phyloP scores from a whole-genome alignment of 768 basidiomycete species.

The Mycena kentingensis region DNA sequence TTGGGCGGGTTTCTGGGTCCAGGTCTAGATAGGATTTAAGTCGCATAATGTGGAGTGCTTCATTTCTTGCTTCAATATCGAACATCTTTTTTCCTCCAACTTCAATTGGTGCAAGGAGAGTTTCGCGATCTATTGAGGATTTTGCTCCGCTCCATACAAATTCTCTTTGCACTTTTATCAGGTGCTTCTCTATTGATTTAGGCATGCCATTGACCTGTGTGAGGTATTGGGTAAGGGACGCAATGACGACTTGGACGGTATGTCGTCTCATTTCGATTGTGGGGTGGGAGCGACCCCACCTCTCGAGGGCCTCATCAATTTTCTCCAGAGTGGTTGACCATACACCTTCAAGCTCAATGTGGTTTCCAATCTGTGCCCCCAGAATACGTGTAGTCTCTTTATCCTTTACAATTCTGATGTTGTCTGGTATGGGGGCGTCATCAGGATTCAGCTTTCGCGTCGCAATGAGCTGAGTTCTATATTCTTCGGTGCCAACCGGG shows the following conservation, averaged over 20 bases:
- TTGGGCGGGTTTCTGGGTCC: constrained; percentile 16
- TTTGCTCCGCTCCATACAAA: constrained; percentile 32
- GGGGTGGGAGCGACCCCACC: constrained; percentile 31
- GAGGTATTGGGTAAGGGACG: constrained; percentile 38
- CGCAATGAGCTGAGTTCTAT: constrained; percentile 13
- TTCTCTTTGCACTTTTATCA: constrained; percentile 23
- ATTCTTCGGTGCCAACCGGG: constrained; percentile 31
- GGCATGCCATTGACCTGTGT: constrained; percentile 42
- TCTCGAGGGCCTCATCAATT: constrained; percentile 20
- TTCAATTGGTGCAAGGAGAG: constrained; percentile 11
- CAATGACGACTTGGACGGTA: constrained; percentile 30
- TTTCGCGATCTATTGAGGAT: constrained; percentile 22
- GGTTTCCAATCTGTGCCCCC: constrained; percentile 37
- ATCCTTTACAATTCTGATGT: constrained; percentile 32
- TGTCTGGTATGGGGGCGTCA: constrained; percentile 12
- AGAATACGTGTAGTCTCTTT: constrained; percentile 31
- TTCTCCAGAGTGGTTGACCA: constrained; percentile 33
- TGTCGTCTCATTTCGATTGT: constrained; percentile 30
- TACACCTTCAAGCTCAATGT: constrained; percentile 15
- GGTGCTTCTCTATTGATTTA: constrained; percentile 17
- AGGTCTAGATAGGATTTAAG: constrained; percentile 28
- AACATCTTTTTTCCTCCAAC: constrained; percentile 31
- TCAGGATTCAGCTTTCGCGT: constrained; percentile 4
- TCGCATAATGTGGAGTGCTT: constrained; percentile 29
- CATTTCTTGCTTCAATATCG: constrained; percentile 27